Conservation (phyloP, 176 grass and related monocot species). For the Triticum urartu region DNA sequence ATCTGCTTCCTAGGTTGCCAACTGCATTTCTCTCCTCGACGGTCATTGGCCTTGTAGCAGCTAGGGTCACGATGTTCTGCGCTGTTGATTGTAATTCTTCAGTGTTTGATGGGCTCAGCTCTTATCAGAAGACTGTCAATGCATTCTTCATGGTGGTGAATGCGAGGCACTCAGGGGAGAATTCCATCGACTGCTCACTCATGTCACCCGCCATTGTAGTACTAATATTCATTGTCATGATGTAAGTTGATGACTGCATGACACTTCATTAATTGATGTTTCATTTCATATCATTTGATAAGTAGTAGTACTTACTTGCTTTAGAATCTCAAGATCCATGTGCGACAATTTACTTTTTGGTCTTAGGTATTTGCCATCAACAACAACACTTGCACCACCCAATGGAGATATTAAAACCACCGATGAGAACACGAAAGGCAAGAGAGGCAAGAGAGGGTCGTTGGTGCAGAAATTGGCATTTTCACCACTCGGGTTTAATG, state of each 20-base stretch:
- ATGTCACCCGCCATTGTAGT: slow-evolving; percentile 38
- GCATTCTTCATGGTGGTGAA: slow-evolving; percentile 55
- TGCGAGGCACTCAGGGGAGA: slow-evolving; percentile 54
- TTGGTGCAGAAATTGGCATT: slow-evolving; percentile 25
- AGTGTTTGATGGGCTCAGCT: slow-evolving; percentile 46
- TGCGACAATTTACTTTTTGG: background rate
- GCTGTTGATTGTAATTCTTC: slow-evolving; percentile 54
- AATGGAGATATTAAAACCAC: slow-evolving; percentile 13
- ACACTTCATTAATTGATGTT: background rate
- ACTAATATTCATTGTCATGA: slow-evolving; percentile 38
- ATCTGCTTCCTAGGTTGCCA: slow-evolving; percentile 20
- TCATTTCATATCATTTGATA: background rate
- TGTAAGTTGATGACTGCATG: slow-evolving; percentile 40
- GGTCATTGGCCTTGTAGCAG: slow-evolving; percentile 17
- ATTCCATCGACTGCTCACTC: slow-evolving; percentile 44
- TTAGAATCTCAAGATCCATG: background rate
- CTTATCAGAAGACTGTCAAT: slow-evolving; percentile 55
- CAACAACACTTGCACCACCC: slow-evolving; percentile 23
- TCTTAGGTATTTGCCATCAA: slow-evolving; percentile 63
- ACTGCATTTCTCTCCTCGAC: slow-evolving; percentile 24
- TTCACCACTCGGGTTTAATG: slow-evolving; percentile 36
- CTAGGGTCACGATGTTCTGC: slow-evolving; percentile 20
- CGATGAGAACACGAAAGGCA: background rate
- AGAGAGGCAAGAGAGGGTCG: background rate
- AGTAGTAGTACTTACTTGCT: background rate